phyloP scores from a whole-genome alignment of 2,329 filamentous ascomycete genomes.

The Volutella citrinella region DNA sequence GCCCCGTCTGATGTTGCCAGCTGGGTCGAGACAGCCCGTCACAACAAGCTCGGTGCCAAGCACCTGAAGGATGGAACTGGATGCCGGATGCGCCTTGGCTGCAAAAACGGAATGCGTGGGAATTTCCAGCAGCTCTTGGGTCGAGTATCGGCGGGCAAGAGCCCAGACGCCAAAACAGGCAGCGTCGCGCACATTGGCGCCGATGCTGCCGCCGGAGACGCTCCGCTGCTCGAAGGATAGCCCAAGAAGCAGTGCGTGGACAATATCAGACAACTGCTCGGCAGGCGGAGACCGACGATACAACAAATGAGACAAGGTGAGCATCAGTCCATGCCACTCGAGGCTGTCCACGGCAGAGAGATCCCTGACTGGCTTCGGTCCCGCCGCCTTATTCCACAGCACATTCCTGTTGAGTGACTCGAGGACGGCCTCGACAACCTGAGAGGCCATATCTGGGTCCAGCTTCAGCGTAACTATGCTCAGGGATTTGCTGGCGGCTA shows the following conservation, averaged over 20 bases:
- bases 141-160: constrained; percentile 81
- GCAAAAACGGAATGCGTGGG: constrained; percentile 44
- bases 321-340: constrained; percentile 88
- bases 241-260: constrained; percentile 74
- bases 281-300: constrained; percentile 80
- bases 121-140: constrained; percentile 68
- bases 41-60: constrained; percentile 79
- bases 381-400: constrained; percentile 45
- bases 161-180: constrained; percentile 97
- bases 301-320: constrained; percentile 82
- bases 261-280: constrained; percentile 66
- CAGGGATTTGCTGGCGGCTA: constrained; percentile 89
- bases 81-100: constrained; percentile 33
- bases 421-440: constrained; percentile 85
- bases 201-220: constrained; percentile 78
- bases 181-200: constrained; percentile 89
- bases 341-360: constrained; percentile 75
- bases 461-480: constrained; percentile 83
- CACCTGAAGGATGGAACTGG: constrained; percentile 63
- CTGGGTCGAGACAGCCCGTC: constrained; percentile 80
- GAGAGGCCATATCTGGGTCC: constrained; percentile 73
- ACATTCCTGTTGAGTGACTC: constrained; percentile 62
- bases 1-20: constrained; percentile 89
- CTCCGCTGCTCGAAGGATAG: constrained; percentile 87
- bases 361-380: constrained; percentile 47